These are phyloP conservation scores for Colletotrichum sp. DNA, from an alignment of 2,329 filamentous ascomycete genomes.

Conservation along the genomic window DNA sequence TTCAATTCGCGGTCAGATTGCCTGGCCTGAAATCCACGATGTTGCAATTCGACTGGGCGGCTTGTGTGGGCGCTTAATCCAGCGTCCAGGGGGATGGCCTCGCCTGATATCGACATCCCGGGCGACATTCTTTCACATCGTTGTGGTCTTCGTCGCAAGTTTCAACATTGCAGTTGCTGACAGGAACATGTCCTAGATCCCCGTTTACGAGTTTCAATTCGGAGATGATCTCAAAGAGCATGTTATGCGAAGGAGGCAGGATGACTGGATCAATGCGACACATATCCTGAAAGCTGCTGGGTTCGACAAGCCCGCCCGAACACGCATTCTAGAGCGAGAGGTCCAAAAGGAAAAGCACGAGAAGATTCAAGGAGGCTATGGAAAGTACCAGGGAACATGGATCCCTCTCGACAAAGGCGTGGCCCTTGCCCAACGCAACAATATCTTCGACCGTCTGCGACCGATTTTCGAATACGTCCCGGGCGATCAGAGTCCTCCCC, in stretches of 20 bases:
- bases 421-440: constrained; percentile 84
- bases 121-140: too few relatives aligned
- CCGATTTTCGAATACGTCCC: constrained; percentile 90
- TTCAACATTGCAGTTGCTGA: neutral
- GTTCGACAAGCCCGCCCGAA: constrained; percentile 95
- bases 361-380: constrained; percentile 97
- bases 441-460: constrained; percentile 80
- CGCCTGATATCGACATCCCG: neutral
- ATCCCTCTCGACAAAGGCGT: constrained; percentile 86
- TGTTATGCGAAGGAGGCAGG: constrained; percentile 92
- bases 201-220: constrained; percentile 93
- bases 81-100: neutral
- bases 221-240: constrained; percentile 79
- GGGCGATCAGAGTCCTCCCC: constrained; percentile 87
- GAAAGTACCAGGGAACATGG: constrained; percentile 99
- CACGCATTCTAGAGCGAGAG: constrained; percentile 92
- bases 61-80: neutral
- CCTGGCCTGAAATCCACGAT: neutral
- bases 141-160: neutral
- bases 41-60: neutral
- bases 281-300: constrained; percentile 97
- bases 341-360: constrained; percentile 97
- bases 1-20: neutral
- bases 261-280: constrained; percentile 99
- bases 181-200: constrained; percentile 65